Conservation (phyloP, 257 asterid species). For the Orobanche coerulescens region DNA sequence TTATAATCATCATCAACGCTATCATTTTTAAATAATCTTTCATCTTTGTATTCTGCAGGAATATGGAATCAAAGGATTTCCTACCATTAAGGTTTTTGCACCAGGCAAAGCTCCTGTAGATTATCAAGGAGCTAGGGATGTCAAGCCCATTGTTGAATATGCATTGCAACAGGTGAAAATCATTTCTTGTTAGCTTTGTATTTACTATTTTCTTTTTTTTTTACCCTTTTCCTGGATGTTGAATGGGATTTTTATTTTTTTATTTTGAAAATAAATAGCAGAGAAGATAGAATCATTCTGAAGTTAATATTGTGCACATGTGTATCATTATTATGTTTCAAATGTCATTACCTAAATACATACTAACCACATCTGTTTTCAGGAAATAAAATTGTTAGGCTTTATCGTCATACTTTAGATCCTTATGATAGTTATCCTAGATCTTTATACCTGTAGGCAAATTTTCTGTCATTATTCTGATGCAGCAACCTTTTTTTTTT, state of each 20-base stretch:
- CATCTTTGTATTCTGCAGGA: slow-evolving; percentile 43
- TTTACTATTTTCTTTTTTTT: not conserved
- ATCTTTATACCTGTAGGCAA: slow-evolving; percentile 12
- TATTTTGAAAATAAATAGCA: not conserved
- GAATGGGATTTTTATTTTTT: not conserved
- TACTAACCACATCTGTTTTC: not conserved
- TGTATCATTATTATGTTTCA: not conserved
- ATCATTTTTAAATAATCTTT: not conserved
- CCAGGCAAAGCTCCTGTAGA: slow-evolving; percentile 84
- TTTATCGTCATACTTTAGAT: not conserved
- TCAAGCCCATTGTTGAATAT: slow-evolving; percentile 69
- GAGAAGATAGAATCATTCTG: not conserved
- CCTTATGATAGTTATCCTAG: slow-evolving; percentile 3
- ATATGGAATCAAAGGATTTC: slow-evolving; percentile 84
- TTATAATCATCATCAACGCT: no score
- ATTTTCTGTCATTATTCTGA: slow-evolving; percentile 7
- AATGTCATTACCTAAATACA: not conserved
- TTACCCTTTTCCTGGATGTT: not conserved
- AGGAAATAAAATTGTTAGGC: not conserved
- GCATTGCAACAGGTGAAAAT: slow-evolving; percentile 55
- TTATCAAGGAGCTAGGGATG: slow-evolving; percentile 93
- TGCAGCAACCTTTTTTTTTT: not conserved
- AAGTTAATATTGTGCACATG: not conserved
- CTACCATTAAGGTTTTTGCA: slow-evolving; percentile 87
- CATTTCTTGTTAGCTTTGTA: not conserved